A percentile compares a stretch with the other conserved stretches of the same genome.
Evolutionary conservation across 371 early-diverging fungal species (phyloP).

Genomic region (Mortierella sp.): DNA sequence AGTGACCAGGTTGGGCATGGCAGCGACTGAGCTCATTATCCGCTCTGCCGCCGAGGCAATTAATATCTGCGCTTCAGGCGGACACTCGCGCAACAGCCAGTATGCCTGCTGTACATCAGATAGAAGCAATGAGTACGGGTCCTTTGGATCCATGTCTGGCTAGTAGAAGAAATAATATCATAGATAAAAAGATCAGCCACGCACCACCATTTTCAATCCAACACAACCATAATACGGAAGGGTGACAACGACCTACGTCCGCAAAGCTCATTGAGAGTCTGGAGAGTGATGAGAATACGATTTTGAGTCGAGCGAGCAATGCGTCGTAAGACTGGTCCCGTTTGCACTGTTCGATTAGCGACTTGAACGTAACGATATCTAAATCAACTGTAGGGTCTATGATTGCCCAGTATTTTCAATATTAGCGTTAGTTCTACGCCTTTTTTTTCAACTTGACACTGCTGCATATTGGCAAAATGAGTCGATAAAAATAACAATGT

Average conservation of each 20-base stretch:
- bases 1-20: slow-evolving; percentile 47
- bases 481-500: neutral
- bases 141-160: slow-evolving; percentile 47
- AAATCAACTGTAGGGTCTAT: slow-evolving; percentile 41
- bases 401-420: neutral
- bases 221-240: too few species aligned
- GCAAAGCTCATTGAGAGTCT: slow-evolving; percentile 56
- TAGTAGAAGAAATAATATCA: neutral
- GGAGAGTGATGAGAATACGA: slow-evolving; percentile 55
- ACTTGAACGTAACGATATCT: slow-evolving; percentile 41
- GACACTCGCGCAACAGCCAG: slow-evolving; percentile 53
- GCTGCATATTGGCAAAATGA: neutral
- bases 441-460: neutral
- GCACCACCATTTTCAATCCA: neutral
- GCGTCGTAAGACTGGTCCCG: slow-evolving; percentile 37
- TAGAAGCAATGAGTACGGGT: slow-evolving; percentile 36
- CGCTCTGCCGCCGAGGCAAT: slow-evolving; percentile 56
- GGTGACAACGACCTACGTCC: slow-evolving; percentile 25
- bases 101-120: slow-evolving; percentile 58
- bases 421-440: neutral
- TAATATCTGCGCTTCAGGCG: slow-evolving; percentile 41
- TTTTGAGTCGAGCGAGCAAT: slow-evolving; percentile 37
- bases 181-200: neutral
- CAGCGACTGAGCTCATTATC: slow-evolving; percentile 56
- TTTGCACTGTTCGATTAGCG: slow-evolving; percentile 46